Evolutionary conservation across 495 filamentous ascomycete genomes (phyloP), one percentile per base, ranked within the genome.

Genomic region (Tuber microsphaerosporum): DNA sequence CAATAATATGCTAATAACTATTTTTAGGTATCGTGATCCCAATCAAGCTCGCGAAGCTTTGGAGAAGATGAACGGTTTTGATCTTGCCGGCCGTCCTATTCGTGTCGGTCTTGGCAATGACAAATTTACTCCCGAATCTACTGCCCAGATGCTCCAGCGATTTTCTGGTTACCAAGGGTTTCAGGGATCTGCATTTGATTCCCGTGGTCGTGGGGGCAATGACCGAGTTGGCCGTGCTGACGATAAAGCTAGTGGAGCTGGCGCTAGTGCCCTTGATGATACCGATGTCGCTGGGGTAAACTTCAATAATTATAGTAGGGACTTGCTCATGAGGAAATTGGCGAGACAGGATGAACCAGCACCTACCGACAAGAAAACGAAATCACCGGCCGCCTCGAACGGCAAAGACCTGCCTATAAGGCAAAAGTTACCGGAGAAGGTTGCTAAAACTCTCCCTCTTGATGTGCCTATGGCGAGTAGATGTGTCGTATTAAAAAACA

Each of bases 81-180:
- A 98, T 84, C 92, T 99, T 83, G 96, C 94, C 83, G 94, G 94
- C 86, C 94, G 96, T 82, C 93, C 93, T 73, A 98, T 99, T 83
- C 93, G 96, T 82, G 96, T 99, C 85, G 96, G 96, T 84, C 93
- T 99, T 87, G 96, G 96, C 85, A 99, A 97, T 87, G 96, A 99
- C 92, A 98, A 98, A 92, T 99, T 98, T 85, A 98, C 95, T 86
- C 92, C 94, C 78, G 95, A 97, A 86, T 94, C 94, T 84, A 97
- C 92, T 84, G 91, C 92, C 81, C 93, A 92, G 85, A 89, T 96
- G 78, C 85, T 95, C 75, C 94, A 94, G 87, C 92, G 94, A 83
- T 93, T 94, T 86, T 91, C 92, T 85, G 89, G 90, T 81, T 87
- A 89, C 84, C 88, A 89, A 85, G 89, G 89, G 84, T 95, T 90